Conservation (phyloP, 768 basidiomycete species). For the Wakefieldia striispora region DNA sequence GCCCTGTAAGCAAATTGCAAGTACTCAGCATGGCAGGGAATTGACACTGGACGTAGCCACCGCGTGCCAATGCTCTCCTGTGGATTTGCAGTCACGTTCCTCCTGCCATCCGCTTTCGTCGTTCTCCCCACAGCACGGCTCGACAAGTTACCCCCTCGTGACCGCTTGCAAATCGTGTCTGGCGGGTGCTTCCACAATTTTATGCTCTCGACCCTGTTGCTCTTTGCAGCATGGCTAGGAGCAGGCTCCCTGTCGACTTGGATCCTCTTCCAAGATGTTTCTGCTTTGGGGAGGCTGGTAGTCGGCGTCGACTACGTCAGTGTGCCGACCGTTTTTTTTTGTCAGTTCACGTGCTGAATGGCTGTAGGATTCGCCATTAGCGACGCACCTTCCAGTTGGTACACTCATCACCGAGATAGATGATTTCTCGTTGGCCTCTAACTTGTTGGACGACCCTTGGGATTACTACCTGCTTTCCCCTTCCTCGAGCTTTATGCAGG, state of each 20-base stretch:
- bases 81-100: conserved; percentile 58
- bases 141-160: conserved; percentile 37
- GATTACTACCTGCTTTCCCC: conserved; percentile 38
- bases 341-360: conserved; percentile 5
- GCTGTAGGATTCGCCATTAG: conserved; percentile 58
- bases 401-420: conserved; percentile 64
- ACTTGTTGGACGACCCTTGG: conserved; percentile 42
- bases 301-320: conserved; percentile 52
- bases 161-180: conserved; percentile 60
- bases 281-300: conserved; percentile 52
- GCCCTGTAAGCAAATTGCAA: conserved; percentile 53
- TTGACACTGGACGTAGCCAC: conserved; percentile 46
- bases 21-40: background rate
- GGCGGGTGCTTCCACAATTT: conserved; percentile 83
- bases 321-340: conserved; percentile 4
- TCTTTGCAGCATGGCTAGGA: conserved; percentile 34
- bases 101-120: conserved; percentile 77
- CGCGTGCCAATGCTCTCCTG: conserved; percentile 57
- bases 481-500: conserved; percentile 27
- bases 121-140: conserved; percentile 46
- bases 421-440: conserved; percentile 47
- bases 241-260: conserved; percentile 27
- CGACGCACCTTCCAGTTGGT: conserved; percentile 52
- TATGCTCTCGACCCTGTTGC: conserved; percentile 50
- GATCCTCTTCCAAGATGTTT: conserved; percentile 52